Percentiles rank a stretch among this genome's conserved stretches.
Conservation (phyloP, 2,329 filamentous ascomycete genomes). For the Claviceps lovelessii region DNA sequence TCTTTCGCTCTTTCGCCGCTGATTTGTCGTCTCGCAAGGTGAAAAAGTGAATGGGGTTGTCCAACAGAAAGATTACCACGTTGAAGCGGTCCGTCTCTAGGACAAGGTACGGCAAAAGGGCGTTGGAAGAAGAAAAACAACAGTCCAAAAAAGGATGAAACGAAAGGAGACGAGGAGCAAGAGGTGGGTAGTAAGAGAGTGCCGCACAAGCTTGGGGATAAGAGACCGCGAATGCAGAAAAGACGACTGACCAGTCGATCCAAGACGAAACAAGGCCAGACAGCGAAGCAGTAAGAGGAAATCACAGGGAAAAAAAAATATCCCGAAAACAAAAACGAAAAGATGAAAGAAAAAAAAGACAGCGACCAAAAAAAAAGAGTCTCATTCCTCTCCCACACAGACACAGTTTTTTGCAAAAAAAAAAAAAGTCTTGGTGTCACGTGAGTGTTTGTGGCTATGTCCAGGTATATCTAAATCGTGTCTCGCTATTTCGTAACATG, state of each 20-base stretch:
- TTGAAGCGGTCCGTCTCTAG: background rate
- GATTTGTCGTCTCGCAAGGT: too few species aligned
- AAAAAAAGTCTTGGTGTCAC: background rate
- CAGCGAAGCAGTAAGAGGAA: background rate
- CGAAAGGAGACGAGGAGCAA: background rate
- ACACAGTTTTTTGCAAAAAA: background rate
- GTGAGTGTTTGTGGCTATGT: conserved; percentile 5
- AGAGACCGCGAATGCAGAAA: background rate
- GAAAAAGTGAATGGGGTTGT: too few species aligned
- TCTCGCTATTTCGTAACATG: conserved; percentile 4
- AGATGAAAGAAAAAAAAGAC: background rate
- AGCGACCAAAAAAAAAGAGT: conserved; percentile 1
- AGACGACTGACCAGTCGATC: background rate
- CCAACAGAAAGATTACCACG: background rate
- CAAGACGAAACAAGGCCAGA: background rate
- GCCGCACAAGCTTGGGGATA: background rate
- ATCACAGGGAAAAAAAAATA: background rate
- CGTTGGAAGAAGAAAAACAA: background rate
- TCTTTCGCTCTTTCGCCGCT: too few species aligned
- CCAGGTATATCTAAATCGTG: conserved; percentile 4
- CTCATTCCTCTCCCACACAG: background rate
- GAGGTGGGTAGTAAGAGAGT: background rate
- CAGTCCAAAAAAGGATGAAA: background rate
- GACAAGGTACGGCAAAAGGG: background rate
- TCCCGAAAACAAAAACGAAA: background rate